A percentile compares a stretch with the other conserved stretches of the same genome.
Evolutionary conservation across 305 asterid genomes (phyloP).

Genomic region (Stenogyne calaminthoides): DNA sequence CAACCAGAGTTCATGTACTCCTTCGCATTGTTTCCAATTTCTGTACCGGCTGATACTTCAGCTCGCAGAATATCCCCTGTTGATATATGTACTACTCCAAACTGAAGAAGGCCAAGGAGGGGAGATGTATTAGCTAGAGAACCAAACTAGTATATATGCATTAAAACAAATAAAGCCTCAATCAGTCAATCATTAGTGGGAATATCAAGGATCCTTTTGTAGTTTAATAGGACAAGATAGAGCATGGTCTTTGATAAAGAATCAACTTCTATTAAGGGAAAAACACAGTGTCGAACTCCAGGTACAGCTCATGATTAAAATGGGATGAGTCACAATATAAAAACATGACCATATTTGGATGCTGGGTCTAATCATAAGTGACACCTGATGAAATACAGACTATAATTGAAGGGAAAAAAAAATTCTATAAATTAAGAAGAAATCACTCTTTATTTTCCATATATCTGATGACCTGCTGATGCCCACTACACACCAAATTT

Average conservation of each 20-base stretch:
- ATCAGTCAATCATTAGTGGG: not conserved
- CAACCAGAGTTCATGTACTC: slow-evolving; percentile 86
- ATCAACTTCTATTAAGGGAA: not conserved
- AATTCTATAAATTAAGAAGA: no score
- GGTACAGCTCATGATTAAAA: not conserved
- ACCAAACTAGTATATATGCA: not conserved
- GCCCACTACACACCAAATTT: no score
- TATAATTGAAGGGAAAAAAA: not conserved
- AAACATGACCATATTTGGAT: not conserved
- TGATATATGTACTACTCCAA: slow-evolving; percentile 87
- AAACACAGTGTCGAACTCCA: not conserved
- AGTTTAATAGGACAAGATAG: slow-evolving; percentile 5
- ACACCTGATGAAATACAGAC: not conserved
- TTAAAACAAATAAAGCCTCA: slow-evolving; percentile 8
- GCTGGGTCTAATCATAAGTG: not conserved
- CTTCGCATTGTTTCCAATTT: slow-evolving; percentile 82
- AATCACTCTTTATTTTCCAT: no score
- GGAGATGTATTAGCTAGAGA: slow-evolving; percentile 4
- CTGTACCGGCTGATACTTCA: slow-evolving; percentile 82
- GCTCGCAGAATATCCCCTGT: slow-evolving; percentile 96
- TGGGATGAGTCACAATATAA: not conserved
- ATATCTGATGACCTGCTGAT: no score
- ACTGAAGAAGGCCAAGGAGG: slow-evolving; percentile 53
- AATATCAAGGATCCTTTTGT: not conserved
- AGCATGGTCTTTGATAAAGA: not conserved